Percentiles rank a stretch among this genome's conserved stretches.
Evolutionary conservation across 2,329 filamentous ascomycete species (phyloP).

Genomic region (Leptographium procerum): DNA sequence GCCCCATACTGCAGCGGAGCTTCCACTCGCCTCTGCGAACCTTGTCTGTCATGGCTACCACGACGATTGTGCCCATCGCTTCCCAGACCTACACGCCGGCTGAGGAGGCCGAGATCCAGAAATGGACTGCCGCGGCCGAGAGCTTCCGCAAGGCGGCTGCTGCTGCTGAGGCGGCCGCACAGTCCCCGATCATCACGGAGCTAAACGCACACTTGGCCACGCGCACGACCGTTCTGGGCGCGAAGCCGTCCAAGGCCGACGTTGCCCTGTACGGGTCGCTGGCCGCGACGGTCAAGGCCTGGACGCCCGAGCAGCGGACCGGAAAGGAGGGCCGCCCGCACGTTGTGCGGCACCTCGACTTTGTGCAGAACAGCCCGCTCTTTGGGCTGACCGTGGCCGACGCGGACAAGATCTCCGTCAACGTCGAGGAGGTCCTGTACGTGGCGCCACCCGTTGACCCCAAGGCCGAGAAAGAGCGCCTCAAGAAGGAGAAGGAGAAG

Average conservation of each 20-base stretch:
- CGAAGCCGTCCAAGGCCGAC: constrained; percentile 81
- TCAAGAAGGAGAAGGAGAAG: constrained; percentile 98
- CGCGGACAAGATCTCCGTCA: constrained; percentile 65
- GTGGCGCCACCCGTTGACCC: constrained; percentile 81
- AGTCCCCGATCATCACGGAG: constrained; percentile 59
- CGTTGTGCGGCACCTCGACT: constrained; percentile 84
- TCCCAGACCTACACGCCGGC: constrained; percentile 60
- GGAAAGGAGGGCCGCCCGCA: constrained; percentile 83
- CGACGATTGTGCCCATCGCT: constrained; percentile 19
- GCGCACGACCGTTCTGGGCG: constrained; percentile 78
- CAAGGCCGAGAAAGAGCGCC: constrained; percentile 90
- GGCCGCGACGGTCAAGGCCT: constrained; percentile 63
- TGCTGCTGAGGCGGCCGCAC: constrained; percentile 33
- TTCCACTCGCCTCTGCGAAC: constrained; percentile 16
- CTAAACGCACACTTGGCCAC: constrained; percentile 82
- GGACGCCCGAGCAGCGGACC: constrained; percentile 77
- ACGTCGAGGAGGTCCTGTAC: constrained; percentile 70
- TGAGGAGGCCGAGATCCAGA: constrained; percentile 78
- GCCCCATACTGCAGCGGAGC: constrained; percentile 24
- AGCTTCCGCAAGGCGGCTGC: constrained; percentile 46
- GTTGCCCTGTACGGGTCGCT: constrained; percentile 72
- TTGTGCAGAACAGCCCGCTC: constrained; percentile 81
- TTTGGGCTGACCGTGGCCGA: constrained; percentile 59
- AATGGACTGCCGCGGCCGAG: constrained; percentile 73
- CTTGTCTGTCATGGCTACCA: constrained; percentile 2